These are phyloP conservation scores for Aspergillus cejpii DNA, from an alignment of 2,329 filamentous ascomycete species.

Conservation along the genomic window DNA sequence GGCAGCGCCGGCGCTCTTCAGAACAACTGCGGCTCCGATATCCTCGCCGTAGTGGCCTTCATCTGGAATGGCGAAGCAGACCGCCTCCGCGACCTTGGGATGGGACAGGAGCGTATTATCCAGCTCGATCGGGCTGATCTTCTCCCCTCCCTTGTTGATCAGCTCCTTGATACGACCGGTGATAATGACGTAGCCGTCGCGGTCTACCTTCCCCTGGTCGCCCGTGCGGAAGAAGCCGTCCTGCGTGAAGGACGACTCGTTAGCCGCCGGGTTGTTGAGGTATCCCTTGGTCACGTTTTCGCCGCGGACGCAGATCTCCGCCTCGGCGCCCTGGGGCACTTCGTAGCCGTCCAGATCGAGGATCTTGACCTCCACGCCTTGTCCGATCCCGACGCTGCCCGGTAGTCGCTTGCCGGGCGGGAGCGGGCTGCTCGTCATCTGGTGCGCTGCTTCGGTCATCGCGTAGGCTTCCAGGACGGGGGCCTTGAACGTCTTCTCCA, in stretches of 20 bases:
- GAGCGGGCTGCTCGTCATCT: constrained; percentile 53
- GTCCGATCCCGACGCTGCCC: constrained; percentile 73
- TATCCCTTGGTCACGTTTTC: constrained; percentile 81
- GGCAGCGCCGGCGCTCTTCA: constrained; percentile 57
- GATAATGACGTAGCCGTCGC: constrained; percentile 75
- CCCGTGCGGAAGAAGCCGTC: constrained; percentile 82
- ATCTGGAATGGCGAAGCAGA: constrained; percentile 75
- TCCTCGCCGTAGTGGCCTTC: constrained; percentile 73
- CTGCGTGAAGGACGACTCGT: constrained; percentile 64
- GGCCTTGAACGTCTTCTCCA: constrained; percentile 68
- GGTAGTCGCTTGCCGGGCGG: constrained; percentile 68
- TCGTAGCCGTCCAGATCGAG: constrained; percentile 63
- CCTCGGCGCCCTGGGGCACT: constrained; percentile 62
- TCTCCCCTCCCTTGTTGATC: constrained; percentile 83
- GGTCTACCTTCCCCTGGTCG: constrained; percentile 74
- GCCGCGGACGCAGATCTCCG: constrained; percentile 75
- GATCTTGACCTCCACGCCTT: constrained; percentile 76
- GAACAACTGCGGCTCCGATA: constrained; percentile 67
- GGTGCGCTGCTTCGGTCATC: constrained; percentile 75
- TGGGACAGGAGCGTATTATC: constrained; percentile 75
- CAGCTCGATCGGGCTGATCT: constrained; percentile 81
- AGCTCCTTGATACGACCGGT: constrained; percentile 91
- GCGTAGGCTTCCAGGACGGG: constrained; percentile 85
- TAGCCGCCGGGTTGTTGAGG: constrained; percentile 73
- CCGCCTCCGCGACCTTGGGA: constrained; percentile 66